Evolutionary conservation across 2,329 filamentous ascomycete genomes (phyloP).

Genomic region (Microcera coccophila): DNA sequence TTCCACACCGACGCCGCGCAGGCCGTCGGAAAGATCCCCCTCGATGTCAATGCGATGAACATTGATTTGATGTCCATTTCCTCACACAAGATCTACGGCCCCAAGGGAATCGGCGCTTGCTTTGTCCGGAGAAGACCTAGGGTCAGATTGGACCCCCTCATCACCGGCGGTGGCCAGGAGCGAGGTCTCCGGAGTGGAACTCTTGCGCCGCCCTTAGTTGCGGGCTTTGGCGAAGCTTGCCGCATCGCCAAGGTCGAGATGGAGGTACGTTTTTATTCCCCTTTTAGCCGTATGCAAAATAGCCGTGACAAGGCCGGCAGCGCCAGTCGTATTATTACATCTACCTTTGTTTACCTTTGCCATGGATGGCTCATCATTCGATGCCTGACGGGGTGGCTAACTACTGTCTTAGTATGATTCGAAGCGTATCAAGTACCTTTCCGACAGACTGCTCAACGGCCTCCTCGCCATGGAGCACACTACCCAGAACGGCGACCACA

Average conservation of each 20-base stretch:
- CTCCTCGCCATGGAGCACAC: constrained; percentile 90
- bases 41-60: constrained; percentile 97
- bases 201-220: constrained; percentile 79
- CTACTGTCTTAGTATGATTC: constrained; percentile 70
- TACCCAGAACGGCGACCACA: constrained; percentile 77
- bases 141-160: constrained; percentile 92
- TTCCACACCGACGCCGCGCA: constrained; percentile 98
- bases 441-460: constrained; percentile 76
- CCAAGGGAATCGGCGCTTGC: constrained; percentile 94
- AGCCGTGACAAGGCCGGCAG: constrained; percentile 55
- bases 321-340: constrained; percentile 67
- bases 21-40: constrained; percentile 95
- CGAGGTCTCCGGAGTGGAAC: constrained; percentile 92
- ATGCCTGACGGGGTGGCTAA: neutral
- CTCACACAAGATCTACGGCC: constrained; percentile 97
- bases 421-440: constrained; percentile 77
- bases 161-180: constrained; percentile 94
- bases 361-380: neutral
- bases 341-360: constrained; percentile 39
- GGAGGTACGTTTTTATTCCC: constrained; percentile 58
- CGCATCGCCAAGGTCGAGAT: constrained; percentile 88
- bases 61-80: constrained; percentile 99
- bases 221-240: constrained; percentile 94
- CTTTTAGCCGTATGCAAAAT: constrained; percentile 55
- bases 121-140: constrained; percentile 89